Evolutionary conservation across 2,329 filamentous ascomycete species (phyloP).

Genomic region (Ambrosiella xylebori): DNA sequence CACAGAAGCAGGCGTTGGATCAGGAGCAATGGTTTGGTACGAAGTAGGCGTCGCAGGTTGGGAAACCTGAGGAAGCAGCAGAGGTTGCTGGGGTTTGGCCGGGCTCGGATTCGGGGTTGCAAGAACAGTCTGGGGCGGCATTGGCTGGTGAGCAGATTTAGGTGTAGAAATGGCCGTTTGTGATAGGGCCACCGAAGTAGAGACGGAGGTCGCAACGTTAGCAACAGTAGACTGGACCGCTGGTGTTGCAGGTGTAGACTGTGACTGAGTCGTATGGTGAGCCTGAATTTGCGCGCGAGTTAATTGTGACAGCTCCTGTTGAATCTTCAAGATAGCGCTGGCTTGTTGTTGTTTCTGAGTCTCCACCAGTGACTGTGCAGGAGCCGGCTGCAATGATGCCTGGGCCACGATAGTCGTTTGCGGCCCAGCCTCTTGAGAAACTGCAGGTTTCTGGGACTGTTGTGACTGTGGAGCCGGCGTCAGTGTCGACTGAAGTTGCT

Average conservation of each 20-base stretch:
- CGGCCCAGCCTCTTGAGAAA: slow-evolving; percentile 3
- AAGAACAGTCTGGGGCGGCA: slow-evolving; percentile 6
- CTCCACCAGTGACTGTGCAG: not conserved
- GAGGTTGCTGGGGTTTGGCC: not conserved
- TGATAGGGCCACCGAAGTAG: not conserved
- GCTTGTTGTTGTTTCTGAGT: slow-evolving; percentile 11
- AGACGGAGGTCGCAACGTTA: not conserved
- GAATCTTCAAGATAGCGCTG: slow-evolving; percentile 5
- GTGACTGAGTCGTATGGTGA: not conserved
- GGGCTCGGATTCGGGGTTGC: not conserved
- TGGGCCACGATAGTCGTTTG: slow-evolving; percentile 3
- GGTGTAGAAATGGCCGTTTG: not conserved
- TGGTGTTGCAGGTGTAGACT: not conserved
- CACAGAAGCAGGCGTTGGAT: not conserved
- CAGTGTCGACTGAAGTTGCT: slow-evolving; percentile 6
- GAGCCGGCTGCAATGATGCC: not conserved
- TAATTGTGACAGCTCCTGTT: slow-evolving; percentile 11
- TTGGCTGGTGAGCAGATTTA: slow-evolving; percentile 5
- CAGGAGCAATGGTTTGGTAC: not conserved
- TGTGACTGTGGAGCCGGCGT: not conserved
- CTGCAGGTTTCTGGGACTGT: not conserved
- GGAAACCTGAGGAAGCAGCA: not conserved
- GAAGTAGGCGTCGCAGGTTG: not conserved
- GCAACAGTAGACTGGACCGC: not conserved
- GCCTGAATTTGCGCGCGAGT: slow-evolving; percentile 2